phyloP scores from a whole-genome alignment of 306 rosid species.

The Fagus sylvatica region DNA sequence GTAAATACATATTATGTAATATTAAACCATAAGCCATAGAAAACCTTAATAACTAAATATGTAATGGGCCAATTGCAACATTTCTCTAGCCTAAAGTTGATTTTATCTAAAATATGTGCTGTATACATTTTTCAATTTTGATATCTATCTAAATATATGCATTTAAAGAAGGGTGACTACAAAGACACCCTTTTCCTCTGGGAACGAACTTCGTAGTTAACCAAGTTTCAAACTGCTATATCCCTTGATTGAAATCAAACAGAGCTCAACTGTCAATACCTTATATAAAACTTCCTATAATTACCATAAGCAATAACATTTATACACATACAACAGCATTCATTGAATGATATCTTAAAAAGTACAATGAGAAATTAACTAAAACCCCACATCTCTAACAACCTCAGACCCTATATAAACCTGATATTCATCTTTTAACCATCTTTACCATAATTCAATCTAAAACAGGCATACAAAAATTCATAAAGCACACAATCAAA shows the following conservation, averaged over 20 bases:
- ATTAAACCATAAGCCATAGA: not conserved
- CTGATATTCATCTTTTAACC: not conserved
- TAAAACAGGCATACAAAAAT: not conserved
- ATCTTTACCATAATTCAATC: not conserved
- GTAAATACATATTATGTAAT: not conserved
- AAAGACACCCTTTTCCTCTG: not conserved
- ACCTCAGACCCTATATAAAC: not conserved
- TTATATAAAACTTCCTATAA: not conserved
- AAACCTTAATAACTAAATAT: not conserved
- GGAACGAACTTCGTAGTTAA: not conserved
- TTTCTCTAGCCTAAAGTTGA: not conserved
- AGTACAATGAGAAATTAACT: not conserved
- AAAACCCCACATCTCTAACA: not conserved
- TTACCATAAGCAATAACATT: not conserved
- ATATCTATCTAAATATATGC: not conserved
- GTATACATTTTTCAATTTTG: not conserved
- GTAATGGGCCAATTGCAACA: not conserved
- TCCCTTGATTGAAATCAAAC: not conserved
- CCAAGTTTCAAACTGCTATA: not conserved
- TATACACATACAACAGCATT: not conserved
- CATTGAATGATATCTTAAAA: not conserved
- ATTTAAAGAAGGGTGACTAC: not conserved
- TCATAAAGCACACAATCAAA: not conserved
- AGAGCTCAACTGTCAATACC: conserved; percentile 3
- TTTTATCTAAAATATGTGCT: not conserved